Evolutionary conservation across 768 basidiomycete species (phyloP).

Genomic region (Podaxis sp.): DNA sequence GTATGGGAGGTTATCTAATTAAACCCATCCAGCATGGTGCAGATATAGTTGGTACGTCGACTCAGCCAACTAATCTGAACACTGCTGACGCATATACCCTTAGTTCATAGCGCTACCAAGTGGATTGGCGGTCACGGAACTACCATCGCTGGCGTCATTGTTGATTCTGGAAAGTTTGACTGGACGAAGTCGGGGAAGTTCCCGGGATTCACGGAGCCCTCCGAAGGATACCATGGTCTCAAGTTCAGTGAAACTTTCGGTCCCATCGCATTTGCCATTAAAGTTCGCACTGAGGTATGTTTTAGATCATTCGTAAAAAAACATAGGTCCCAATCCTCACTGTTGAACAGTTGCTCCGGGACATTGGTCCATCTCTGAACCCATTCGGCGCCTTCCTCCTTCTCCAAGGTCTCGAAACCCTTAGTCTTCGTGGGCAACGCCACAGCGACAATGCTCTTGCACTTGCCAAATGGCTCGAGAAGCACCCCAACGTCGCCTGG

Average conservation of each 20-base stretch:
- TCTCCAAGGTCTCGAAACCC: conserved; percentile 78
- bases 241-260: conserved; percentile 69
- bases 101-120: conserved; percentile 77
- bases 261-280: conserved; percentile 58
- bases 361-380: conserved; percentile 63
- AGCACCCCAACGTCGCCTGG: conserved; percentile 69
- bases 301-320: neutral
- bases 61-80: too few species aligned
- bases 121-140: conserved; percentile 86
- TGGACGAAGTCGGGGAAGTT: conserved; percentile 68
- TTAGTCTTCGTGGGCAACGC: conserved; percentile 66
- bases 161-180: conserved; percentile 76
- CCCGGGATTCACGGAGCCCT: conserved; percentile 70
- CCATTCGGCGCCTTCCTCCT: conserved; percentile 75
- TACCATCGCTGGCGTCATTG: conserved; percentile 72
- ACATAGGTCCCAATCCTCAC: neutral
- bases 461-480: conserved; percentile 64
- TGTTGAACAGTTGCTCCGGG: conserved; percentile 48
- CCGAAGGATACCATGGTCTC: conserved; percentile 76
- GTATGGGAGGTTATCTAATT: conserved; percentile 72
- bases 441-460: conserved; percentile 71
- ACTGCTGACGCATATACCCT: neutral
- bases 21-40: conserved; percentile 73
- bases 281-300: conserved; percentile 52
- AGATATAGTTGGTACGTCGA: conserved; percentile 65